These are phyloP conservation scores for Penicillium antarcticum DNA, from an alignment of 495 filamentous ascomycete species.

Conservation along the genomic window DNA sequence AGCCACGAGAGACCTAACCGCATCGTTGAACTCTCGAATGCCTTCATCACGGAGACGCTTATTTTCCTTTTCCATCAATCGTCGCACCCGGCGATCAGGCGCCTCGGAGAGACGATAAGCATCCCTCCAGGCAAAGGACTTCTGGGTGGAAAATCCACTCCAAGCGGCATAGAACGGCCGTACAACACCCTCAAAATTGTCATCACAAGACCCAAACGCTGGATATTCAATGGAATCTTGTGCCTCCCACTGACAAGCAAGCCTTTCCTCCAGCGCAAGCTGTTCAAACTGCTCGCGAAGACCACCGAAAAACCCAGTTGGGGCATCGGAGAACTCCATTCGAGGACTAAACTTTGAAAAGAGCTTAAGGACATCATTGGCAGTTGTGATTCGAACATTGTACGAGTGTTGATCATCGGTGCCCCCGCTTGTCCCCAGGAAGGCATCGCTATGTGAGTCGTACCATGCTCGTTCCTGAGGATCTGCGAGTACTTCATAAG, in stretches of 20 bases:
- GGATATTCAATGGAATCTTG: conserved; percentile 63
- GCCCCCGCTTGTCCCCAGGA: conserved; percentile 58
- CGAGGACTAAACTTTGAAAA: conserved; percentile 72
- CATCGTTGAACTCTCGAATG: conserved; percentile 86
- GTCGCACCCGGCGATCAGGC: conserved; percentile 76
- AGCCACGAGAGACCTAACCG: conserved; percentile 78
- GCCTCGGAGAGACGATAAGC: conserved; percentile 76
- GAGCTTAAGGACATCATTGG: conserved; percentile 68
- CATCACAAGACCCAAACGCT: conserved; percentile 67
- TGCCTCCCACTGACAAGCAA: conserved; percentile 66
- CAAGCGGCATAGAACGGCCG: conserved; percentile 80
- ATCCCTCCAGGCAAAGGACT: conserved; percentile 88
- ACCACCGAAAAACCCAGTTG: conserved; percentile 77
- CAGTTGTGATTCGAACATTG: conserved; percentile 67
- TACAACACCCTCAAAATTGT: conserved; percentile 67
- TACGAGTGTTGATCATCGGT: conserved; percentile 53
- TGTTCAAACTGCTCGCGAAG: conserved; percentile 70
- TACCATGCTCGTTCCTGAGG: conserved; percentile 97
- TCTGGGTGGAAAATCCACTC: conserved; percentile 77
- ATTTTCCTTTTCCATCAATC: conserved; percentile 95
- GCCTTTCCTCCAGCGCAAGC: conserved; percentile 76
- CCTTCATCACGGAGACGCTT: conserved; percentile 77
- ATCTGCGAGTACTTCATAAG: conserved; percentile 93
- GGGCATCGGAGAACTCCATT: conserved; percentile 73
- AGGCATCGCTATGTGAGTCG: conserved; percentile 84